A percentile compares a stretch with the other conserved stretches of the same genome.
These are phyloP conservation scores for Saitoella complicata DNA, from an alignment of 805 yeast genomes.

Conservation along the genomic window DNA sequence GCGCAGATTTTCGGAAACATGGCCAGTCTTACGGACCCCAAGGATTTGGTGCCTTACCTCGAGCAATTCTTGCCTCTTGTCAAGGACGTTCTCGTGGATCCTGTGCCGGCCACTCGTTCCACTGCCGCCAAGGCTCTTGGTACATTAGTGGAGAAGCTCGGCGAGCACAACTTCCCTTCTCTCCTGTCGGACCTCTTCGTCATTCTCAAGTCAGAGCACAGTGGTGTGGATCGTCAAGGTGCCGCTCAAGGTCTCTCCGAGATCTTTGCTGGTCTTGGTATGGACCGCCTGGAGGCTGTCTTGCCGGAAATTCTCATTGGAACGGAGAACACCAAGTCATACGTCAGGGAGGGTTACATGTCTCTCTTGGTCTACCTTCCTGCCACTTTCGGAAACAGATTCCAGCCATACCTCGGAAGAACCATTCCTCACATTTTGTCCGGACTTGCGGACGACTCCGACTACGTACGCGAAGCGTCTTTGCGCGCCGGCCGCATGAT, in stretches of 20 bases:
- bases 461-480: constrained; percentile 74
- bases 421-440: constrained; percentile 83
- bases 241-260: constrained; percentile 95
- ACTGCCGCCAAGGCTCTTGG: constrained; percentile 97
- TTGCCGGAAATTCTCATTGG: constrained; percentile 63
- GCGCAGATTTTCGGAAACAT: constrained; percentile 98
- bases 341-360: constrained; percentile 81
- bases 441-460: constrained; percentile 83
- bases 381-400: constrained; percentile 81
- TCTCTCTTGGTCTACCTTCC: constrained; percentile 81
- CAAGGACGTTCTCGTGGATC: constrained; percentile 93
- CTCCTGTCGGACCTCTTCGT: constrained; percentile 65
- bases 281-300: constrained; percentile 71
- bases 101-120: constrained; percentile 92
- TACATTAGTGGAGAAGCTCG: constrained; percentile 85
- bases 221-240: constrained; percentile 85
- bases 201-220: constrained; percentile 59
- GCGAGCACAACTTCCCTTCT: constrained; percentile 89
- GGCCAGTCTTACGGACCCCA: constrained; percentile 86
- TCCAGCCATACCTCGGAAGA: constrained; percentile 71
- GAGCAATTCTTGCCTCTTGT: constrained; percentile 62
- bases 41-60: constrained; percentile 73
- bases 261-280: constrained; percentile 82
- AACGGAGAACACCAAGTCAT: constrained; percentile 48
- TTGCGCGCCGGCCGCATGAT: constrained; percentile 83